phyloP scores from a whole-genome alignment of 139 green algal genomes.

The Medakamo hakoo region DNA sequence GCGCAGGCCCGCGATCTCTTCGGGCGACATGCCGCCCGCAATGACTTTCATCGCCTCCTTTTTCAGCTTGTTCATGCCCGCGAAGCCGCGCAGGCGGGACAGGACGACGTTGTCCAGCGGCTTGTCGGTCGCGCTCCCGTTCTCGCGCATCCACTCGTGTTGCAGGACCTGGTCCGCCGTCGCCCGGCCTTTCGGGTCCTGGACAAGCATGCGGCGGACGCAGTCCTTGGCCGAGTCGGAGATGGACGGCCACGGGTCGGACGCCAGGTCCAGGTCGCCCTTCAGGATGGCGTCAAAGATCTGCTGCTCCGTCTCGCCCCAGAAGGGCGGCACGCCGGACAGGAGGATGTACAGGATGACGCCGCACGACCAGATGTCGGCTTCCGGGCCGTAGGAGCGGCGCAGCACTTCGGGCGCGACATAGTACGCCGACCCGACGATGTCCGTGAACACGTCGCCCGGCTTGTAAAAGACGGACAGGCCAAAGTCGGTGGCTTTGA shows the following conservation, averaged over 20 bases:
- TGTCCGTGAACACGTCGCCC: conserved; percentile 61
- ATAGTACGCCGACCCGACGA: conserved; percentile 80
- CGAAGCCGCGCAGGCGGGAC: conserved; percentile 74
- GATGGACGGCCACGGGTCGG: conserved; percentile 55
- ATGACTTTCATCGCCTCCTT: conserved; percentile 88
- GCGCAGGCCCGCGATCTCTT: conserved; percentile 80
- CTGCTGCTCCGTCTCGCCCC: conserved; percentile 75
- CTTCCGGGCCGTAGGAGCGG: conserved; percentile 61
- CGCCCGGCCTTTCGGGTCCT: conserved; percentile 58
- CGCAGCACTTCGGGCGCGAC: conserved; percentile 65
- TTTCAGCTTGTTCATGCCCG: conserved; percentile 91
- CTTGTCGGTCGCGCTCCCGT: conserved; percentile 52
- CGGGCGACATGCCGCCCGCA: conserved; percentile 56
- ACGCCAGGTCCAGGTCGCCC: conserved; percentile 48
- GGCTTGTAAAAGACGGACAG: conserved; percentile 82
- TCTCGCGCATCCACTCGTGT: conserved; percentile 83
- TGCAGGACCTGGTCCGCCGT: conserved; percentile 63
- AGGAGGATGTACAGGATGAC: conserved; percentile 98
- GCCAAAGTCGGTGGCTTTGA: conserved; percentile 92
- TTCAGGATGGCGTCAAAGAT: conserved; percentile 69
- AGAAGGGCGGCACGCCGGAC: conserved; percentile 81
- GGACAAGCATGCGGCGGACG: conserved; percentile 59
- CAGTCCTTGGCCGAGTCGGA: conserved; percentile 57
- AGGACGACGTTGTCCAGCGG: conserved; percentile 67
- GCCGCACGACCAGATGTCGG: conserved; percentile 85